Base-by-base conservation (phyloP, 306 rosid genomes). In the barrel medic (Medicago truncatula) region DNA sequence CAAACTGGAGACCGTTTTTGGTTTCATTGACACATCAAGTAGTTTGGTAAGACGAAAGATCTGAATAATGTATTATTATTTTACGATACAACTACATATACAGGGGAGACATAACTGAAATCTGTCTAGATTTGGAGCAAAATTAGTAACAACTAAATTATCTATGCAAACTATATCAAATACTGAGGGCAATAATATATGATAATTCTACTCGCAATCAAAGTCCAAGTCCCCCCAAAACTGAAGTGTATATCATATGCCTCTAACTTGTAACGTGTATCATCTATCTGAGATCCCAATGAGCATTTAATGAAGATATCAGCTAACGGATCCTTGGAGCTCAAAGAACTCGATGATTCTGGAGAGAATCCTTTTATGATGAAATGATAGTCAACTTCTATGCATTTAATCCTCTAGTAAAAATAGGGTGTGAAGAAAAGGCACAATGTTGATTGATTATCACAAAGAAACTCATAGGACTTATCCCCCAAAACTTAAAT, bases 21-120 rank as follows among this genome's bases (percentile, higher is more conserved):
- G 78, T 76, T 56, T 71, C 78, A 44, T n/a, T 61, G 40, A 75
- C 61, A 75, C 63, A 64, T 20, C 67, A 53, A 39, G 64, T 31
- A 58, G 60, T 46, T 67, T 46, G 58, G 15, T 15, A 40, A 39
- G 9, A 39, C 16, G 52, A 20, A 66, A 41, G 8, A 43, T 40
- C 34, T 66, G 54, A 66, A 21, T 11, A 17, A 41, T 62, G 44
- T 62, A 14, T 62, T 34, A 15, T 34, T 34, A 31, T 40, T 41
- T 66, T 18, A 18, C 54, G 6, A 41, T 21, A 41, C 71, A 18
- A 40, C 36, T 40, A 66, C 11, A 40, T 14, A 64, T 64, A 10
- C 70, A 39, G 47, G 28, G 31, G 47, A 64, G 31, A 38, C 25
- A 63, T 63, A 38, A 63, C 38, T 63, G 69, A 63, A 63, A 63